Base-by-base conservation (phyloP, 495 filamentous ascomycete species). In the Hyaloscypha hepaticicola region DNA sequence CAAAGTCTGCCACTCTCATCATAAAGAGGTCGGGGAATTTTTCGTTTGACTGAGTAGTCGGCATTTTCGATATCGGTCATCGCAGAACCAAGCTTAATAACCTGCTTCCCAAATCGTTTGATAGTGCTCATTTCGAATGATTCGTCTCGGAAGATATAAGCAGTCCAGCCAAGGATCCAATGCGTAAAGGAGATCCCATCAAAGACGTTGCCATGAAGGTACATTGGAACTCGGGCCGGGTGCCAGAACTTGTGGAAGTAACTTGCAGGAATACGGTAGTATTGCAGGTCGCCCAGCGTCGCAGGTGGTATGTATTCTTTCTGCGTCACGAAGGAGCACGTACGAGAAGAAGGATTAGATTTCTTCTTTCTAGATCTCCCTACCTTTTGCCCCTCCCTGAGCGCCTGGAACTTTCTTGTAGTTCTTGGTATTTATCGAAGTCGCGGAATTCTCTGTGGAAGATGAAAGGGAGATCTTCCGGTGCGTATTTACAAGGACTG, bases 201-300 rank as follows among this genome's bases (percentile, higher is more conserved):
- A 25, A 53, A 53, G 22, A 53, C 50, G 19, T 53, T 53, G 22
- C 50, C 50, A 53, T 53, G 50, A 24, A 53, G 25, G 14, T 53
- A 53, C 25, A 53, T 53, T 25, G 50, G 50, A 27, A 53, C 50
- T 25, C 50, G 50, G 11, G 21, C 22, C 25, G 50, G 50, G 25
- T 53, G 50, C 50, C 50, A 53, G n/a, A 53, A 53, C 16, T 53
- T 53, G 22, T 53, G 50, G 19, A 53, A 53, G 50, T 53, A 53
- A 21, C 50, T 53, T 53, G 50, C 50, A 27, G 50, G 50, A 25
- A 53, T 53, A 27, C 50, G 50, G 50, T 53, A 53, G 22, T 53
- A 53, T 26, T 53, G 50, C 8, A 53, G 19, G 7, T 53, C 50
- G 50, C 21, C 4, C 1, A 53, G 21, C 25, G 50, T 53, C 22